These are phyloP conservation scores for Sporothrix phasma DNA, from an alignment of 2,329 filamentous ascomycete species.

Conservation along the genomic window DNA sequence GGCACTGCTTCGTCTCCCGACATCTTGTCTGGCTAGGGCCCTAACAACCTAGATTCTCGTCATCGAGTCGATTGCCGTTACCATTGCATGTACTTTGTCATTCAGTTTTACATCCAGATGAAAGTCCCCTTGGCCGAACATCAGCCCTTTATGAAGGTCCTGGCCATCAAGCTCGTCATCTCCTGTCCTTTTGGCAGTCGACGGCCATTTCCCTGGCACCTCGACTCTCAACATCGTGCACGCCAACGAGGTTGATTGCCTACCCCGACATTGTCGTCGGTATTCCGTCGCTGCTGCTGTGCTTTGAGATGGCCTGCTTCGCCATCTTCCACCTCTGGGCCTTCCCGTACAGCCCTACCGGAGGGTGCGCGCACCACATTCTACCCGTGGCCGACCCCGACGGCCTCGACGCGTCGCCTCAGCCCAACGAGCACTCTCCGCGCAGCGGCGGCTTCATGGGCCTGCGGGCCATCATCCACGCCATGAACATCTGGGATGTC, in stretches of 20 bases:
- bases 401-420: slow-evolving; percentile 30
- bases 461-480: slow-evolving; percentile 55
- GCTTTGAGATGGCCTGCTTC: slow-evolving; percentile 78
- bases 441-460: slow-evolving; percentile 59
- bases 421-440: slow-evolving; percentile 34
- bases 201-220: slow-evolving; percentile 40
- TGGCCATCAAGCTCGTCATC: slow-evolving; percentile 83
- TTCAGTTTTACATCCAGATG: slow-evolving; percentile 79
- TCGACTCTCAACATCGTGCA: slow-evolving; percentile 53
- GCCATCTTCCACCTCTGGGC: slow-evolving; percentile 70
- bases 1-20: neutral
- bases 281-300: slow-evolving; percentile 67
- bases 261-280: slow-evolving; percentile 72
- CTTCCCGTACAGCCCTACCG: slow-evolving; percentile 67
- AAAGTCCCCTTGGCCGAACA: slow-evolving; percentile 58
- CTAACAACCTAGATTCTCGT: slow-evolving; percentile 43
- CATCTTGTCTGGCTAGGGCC: neutral
- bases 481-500: slow-evolving; percentile 74
- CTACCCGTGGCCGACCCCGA: slow-evolving; percentile 36
- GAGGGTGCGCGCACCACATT: slow-evolving; percentile 33
- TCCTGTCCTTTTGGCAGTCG: slow-evolving; percentile 81
- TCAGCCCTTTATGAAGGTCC: slow-evolving; percentile 66
- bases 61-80: slow-evolving; percentile 62
- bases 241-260: slow-evolving; percentile 49
- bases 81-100: slow-evolving; percentile 77